Percentiles rank a stretch among this genome's conserved stretches.
Conservation (phyloP, 2,329 filamentous ascomycete genomes). For the Bisporella sp. region DNA sequence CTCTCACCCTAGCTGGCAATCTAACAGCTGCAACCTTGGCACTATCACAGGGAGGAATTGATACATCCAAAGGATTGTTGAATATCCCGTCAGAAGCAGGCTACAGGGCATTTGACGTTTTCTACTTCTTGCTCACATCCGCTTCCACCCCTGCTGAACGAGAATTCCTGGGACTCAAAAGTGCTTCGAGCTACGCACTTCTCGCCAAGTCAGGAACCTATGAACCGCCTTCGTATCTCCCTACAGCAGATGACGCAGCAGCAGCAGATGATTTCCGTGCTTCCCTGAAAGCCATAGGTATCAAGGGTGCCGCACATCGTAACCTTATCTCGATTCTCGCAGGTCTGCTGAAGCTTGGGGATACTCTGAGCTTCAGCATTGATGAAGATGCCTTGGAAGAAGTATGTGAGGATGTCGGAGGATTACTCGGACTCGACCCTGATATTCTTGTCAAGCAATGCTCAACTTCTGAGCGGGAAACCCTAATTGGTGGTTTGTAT, state of each 20-base stretch:
- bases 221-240: slow-evolving; percentile 77
- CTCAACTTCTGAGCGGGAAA: slow-evolving; percentile 75
- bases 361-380: slow-evolving; percentile 77
- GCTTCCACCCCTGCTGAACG: slow-evolving; percentile 82
- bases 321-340: slow-evolving; percentile 81
- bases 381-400: slow-evolving; percentile 81
- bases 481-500: slow-evolving; percentile 80
- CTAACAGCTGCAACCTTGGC: slow-evolving; percentile 69
- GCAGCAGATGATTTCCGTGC: slow-evolving; percentile 88
- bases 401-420: slow-evolving; percentile 83
- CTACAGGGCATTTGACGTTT: slow-evolving; percentile 91
- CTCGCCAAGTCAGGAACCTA: slow-evolving; percentile 82
- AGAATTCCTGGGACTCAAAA: slow-evolving; percentile 78
- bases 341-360: slow-evolving; percentile 83
- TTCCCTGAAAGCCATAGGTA: slow-evolving; percentile 83
- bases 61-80: slow-evolving; percentile 73
- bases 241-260: slow-evolving; percentile 86
- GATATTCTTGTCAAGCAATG: slow-evolving; percentile 73
- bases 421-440: slow-evolving; percentile 78
- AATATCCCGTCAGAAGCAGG: slow-evolving; percentile 73
- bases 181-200: slow-evolving; percentile 68
- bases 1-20: slow-evolving; percentile 72
- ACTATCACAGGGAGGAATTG: slow-evolving; percentile 80
- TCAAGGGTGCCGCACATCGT: slow-evolving; percentile 77
- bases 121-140: slow-evolving; percentile 93